Evolutionary conservation across 2,329 filamentous ascomycete species (phyloP).

Genomic region (Sclerotinia minor): DNA sequence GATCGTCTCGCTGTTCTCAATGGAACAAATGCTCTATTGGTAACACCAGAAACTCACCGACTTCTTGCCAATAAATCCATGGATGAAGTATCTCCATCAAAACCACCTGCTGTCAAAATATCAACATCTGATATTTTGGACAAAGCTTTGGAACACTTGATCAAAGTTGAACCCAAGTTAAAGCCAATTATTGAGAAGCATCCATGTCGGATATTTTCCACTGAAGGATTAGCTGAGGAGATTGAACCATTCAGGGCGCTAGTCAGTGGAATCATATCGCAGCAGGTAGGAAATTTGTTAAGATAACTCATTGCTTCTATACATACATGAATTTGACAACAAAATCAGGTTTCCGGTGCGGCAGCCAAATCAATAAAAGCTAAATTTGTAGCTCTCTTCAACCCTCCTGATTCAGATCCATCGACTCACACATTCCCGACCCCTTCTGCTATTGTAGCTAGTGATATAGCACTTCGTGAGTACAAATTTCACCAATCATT

Average conservation of each 20-base stretch:
- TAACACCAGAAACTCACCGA: slow-evolving; percentile 70
- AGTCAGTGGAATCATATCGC: slow-evolving; percentile 85
- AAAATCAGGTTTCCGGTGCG: slow-evolving; percentile 70
- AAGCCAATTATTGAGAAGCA: slow-evolving; percentile 70
- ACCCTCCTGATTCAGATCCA: slow-evolving; percentile 42
- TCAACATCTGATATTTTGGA: slow-evolving; percentile 74
- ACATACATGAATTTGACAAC: not conserved
- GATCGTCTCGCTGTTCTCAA: slow-evolving; percentile 62
- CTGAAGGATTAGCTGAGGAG: slow-evolving; percentile 77
- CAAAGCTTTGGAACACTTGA: slow-evolving; percentile 72
- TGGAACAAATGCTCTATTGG: slow-evolving; percentile 66
- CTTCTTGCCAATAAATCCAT: slow-evolving; percentile 56
- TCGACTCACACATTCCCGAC: slow-evolving; percentile 61
- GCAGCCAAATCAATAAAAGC: slow-evolving; percentile 86
- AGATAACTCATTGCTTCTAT: not conserved
- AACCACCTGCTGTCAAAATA: slow-evolving; percentile 32
- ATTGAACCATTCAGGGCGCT: slow-evolving; percentile 88
- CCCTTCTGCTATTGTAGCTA: slow-evolving; percentile 68
- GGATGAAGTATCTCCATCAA: slow-evolving; percentile 59
- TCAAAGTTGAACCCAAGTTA: slow-evolving; percentile 71
- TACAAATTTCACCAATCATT: not conserved
- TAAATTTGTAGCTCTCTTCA: slow-evolving; percentile 78
- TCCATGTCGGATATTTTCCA: slow-evolving; percentile 75
- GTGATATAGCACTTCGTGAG: slow-evolving; percentile 52
- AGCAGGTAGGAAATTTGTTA: slow-evolving; percentile 58